A percentile compares a stretch with the other conserved stretches of the same genome.
These are phyloP conservation scores for Zymoseptoria ardabiliae DNA, from an alignment of 2,329 filamentous ascomycete genomes.

Conservation along the genomic window DNA sequence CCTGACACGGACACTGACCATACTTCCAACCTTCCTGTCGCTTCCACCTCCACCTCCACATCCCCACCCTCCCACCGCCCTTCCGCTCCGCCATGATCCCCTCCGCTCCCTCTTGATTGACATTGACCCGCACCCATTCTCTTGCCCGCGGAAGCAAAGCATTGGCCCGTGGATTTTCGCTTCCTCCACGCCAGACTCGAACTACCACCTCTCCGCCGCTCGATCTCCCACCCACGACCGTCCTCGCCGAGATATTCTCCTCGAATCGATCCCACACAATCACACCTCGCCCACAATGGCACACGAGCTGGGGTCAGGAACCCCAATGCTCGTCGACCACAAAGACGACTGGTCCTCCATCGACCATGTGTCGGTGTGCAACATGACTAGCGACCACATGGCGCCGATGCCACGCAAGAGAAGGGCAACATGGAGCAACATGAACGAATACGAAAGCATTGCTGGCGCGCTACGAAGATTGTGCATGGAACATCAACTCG, in stretches of 20 bases:
- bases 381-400: background rate
- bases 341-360: background rate
- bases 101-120: background rate
- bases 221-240: background rate
- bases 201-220: background rate
- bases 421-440: background rate
- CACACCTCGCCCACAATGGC: background rate
- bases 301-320: background rate
- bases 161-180: background rate
- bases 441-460: conserved; percentile 25
- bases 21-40: background rate
- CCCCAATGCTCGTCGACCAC: background rate
- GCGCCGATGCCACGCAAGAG: background rate
- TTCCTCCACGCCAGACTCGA: background rate
- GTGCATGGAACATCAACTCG: conserved; percentile 38
- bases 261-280: background rate
- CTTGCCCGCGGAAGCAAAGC: background rate
- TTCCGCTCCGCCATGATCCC: background rate
- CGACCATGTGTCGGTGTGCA: background rate
- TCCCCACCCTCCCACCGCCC: too few relatives aligned
- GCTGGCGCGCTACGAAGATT: conserved; percentile 28
- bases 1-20: background rate
- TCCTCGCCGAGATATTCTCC: background rate
- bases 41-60: background rate
- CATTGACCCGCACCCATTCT: background rate